These are phyloP conservation scores for Hyaloraphidium curvatum DNA, from an alignment of 192 early-diverging fungal genomes.

Conservation along the genomic window DNA sequence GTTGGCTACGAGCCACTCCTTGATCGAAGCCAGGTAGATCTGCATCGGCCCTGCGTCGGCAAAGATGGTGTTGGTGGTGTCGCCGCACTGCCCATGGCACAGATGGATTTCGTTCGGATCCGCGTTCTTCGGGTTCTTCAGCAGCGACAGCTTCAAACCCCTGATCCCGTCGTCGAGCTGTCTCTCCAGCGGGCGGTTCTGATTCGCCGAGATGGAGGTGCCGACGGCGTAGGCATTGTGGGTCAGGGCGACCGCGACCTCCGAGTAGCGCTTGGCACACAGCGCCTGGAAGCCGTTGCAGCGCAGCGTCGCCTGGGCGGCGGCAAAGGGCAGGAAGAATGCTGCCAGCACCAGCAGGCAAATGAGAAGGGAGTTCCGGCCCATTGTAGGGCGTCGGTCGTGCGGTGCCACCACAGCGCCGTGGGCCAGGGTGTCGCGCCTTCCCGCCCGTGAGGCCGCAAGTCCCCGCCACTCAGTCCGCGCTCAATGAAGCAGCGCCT, in stretches of 20 bases:
- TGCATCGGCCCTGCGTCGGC: slow-evolving; percentile 37
- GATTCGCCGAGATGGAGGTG: slow-evolving; percentile 41
- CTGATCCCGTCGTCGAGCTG: slow-evolving; percentile 59
- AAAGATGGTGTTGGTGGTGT: too few relatives aligned
- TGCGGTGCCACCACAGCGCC: too few relatives aligned
- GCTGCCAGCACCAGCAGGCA: too few relatives aligned
- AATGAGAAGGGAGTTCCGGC: too few relatives aligned
- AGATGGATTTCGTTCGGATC: slow-evolving; percentile 23
- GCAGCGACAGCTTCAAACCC: slow-evolving; percentile 35
- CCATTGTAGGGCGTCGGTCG: too few relatives aligned
- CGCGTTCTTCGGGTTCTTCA: neutral
- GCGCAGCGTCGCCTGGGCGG: too few relatives aligned
- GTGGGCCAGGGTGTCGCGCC: too few relatives aligned
- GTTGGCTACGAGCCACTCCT: slow-evolving; percentile 37
- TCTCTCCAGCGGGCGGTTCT: slow-evolving; percentile 31
- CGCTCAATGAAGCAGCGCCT: too few relatives aligned
- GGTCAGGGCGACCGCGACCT: slow-evolving; percentile 43
- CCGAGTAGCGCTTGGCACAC: slow-evolving; percentile 38
- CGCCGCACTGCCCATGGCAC: slow-evolving; percentile 47
- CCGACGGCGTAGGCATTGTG: slow-evolving; percentile 52
- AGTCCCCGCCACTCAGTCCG: too few relatives aligned
- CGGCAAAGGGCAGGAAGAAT: too few relatives aligned
- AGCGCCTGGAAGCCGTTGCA: slow-evolving; percentile 52
- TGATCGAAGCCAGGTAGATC: slow-evolving; percentile 30
- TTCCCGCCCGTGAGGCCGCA: too few relatives aligned